Evolutionary conservation across 306 rosid genomes (phyloP), one percentile per base, ranked within the genome.

Genomic region (Bauhinia variegata): DNA sequence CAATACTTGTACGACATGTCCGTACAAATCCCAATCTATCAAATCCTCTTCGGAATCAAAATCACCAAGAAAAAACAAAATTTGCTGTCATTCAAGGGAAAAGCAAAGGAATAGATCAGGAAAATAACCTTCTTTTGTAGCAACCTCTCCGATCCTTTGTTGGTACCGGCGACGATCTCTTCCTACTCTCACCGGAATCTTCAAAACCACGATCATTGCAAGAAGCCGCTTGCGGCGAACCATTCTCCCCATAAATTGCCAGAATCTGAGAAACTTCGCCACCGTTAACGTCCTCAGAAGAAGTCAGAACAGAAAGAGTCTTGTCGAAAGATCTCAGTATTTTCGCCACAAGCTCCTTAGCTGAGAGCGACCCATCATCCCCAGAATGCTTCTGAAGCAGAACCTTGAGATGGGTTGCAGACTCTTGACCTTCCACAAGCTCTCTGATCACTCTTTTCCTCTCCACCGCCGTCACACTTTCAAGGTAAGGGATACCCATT

Each of bases 51-150:
- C 1, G 14, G 5, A 59, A 7, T 15, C 53, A 9, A 68, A 63
- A 58, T 63, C 32, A 0, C 19, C 6, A 37, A 39, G 23, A 52
- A 28, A n/a, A 54, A n/a, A 28, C 58, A 66, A 18, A 6, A n/a
- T 23, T 16, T 34, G 33, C 28, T 38, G 28, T 2, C 55, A 33
- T 5, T 12, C n/a, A 43, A 18, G 23, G 12, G 50, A 18, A 30
- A 28, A 4, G 8, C 3, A 0, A 67, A 17, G 30, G 4, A 55
- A 53, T 13, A 36, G 67, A 78, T 72, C 72, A 41, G 36, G 10
- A 66, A 11, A 7, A 17, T 46, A 47, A 91, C 97, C 96, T 92
- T 81, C 92, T 72, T 78, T 87, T 87, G 68, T 87, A 87, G 65
- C 89, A 78, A 3, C 92, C 95, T 78, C 89, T 79, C 30, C 84